Conservation (phyloP, 768 basidiomycete species). For the Cytidiella melzeri region DNA sequence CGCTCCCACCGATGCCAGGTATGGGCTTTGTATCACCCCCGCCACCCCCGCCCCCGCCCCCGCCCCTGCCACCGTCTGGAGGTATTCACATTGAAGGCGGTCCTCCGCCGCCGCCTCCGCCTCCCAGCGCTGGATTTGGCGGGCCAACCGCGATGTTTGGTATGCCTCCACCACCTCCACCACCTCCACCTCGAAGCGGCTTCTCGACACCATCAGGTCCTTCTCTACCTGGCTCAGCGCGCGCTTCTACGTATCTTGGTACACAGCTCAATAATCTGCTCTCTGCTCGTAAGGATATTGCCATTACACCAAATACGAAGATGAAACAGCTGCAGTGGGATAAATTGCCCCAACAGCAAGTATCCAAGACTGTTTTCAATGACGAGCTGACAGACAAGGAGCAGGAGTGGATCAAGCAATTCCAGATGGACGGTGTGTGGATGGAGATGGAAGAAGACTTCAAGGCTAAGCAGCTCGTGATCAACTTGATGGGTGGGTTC, state of each 20-base stretch:
- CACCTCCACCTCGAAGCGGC: constrained; percentile 31
- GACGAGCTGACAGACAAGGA: constrained; percentile 64
- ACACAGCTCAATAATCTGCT: constrained; percentile 50
- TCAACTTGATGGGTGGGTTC: constrained; percentile 73
- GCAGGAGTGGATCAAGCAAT: constrained; percentile 72
- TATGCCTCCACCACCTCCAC: constrained; percentile 31
- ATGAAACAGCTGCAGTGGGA: constrained; percentile 99
- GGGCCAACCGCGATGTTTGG: constrained; percentile 20
- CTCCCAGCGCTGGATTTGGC: constrained; percentile 25
- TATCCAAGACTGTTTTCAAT: constrained; percentile 82
- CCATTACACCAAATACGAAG: constrained; percentile 78
- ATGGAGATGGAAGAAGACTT: constrained; percentile 97
- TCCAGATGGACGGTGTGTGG: constrained; percentile 86
- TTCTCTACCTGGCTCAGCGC: constrained; percentile 42
- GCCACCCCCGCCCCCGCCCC: constrained; percentile 28
- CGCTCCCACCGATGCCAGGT: constrained; percentile 29
- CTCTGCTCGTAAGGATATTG: constrained; percentile 75
- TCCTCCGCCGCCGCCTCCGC: constrained; percentile 33
- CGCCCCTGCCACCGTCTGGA: neutral
- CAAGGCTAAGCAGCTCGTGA: constrained; percentile 91
- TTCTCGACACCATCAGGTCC: constrained; percentile 26
- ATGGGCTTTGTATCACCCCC: constrained; percentile 28
- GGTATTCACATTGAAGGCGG: constrained; percentile 5
- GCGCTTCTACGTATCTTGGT: constrained; percentile 55
- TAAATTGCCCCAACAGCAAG: constrained; percentile 87